phyloP scores from a whole-genome alignment of 2,329 filamentous ascomycete species.

The Cladosporium sp. region DNA sequence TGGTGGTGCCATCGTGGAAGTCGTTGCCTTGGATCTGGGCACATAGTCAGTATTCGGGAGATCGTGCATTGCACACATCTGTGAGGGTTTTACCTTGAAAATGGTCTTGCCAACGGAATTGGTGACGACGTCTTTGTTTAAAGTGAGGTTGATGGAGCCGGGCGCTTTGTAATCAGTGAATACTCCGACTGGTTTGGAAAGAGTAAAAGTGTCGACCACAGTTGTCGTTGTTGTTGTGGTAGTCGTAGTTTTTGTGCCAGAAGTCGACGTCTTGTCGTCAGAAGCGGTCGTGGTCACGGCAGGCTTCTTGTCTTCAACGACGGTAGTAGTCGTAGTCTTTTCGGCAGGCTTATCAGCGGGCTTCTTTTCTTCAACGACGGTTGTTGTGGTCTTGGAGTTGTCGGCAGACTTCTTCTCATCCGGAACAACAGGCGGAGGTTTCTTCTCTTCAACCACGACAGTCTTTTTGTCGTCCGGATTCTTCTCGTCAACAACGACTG shows the following conservation, averaged over 20 bases:
- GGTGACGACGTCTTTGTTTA: slow-evolving; percentile 9
- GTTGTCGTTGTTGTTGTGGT: neutral
- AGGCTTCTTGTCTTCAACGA: neutral
- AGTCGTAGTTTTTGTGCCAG: neutral
- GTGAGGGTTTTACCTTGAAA: neutral
- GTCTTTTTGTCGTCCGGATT: neutral
- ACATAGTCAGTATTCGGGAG: neutral
- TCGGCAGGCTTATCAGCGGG: neutral
- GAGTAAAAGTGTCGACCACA: neutral
- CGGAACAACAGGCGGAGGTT: neutral
- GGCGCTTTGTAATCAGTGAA: slow-evolving; percentile 1
- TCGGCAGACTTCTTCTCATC: neutral
- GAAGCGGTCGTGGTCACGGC: neutral
- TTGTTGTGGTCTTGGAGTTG: neutral
- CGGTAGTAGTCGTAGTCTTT: neutral
- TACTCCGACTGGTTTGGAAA: neutral
- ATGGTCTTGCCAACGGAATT: neutral
- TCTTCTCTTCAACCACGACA: neutral
- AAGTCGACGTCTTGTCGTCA: neutral
- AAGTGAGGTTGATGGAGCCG: neutral
- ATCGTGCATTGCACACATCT: no score
- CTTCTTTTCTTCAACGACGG: slow-evolving; percentile 2
- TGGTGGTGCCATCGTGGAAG: neutral
- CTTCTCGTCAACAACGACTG: neutral
- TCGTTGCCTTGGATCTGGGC: neutral